Evolutionary conservation across 768 basidiomycete genomes (phyloP).

Genomic region (Termitomyces sp.): DNA sequence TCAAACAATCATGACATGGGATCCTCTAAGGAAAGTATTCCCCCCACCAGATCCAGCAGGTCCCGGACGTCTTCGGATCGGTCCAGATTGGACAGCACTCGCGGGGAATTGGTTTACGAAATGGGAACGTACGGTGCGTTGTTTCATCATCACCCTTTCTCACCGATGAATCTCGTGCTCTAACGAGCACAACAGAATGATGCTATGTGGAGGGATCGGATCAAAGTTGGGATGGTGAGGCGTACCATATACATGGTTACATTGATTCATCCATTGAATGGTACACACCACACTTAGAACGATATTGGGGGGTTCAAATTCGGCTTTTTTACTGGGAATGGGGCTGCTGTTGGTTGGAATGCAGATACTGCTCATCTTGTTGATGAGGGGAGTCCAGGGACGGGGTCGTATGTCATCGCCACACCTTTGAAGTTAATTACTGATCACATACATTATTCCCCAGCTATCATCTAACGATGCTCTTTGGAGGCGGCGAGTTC

Average conservation of each 20-base stretch:
- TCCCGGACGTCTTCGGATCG: slow-evolving; percentile 32
- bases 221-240: slow-evolving; percentile 33
- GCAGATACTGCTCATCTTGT: slow-evolving; percentile 34
- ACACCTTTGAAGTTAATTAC: background rate
- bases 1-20: slow-evolving; percentile 36
- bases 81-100: slow-evolving; percentile 35
- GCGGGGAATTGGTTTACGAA: slow-evolving; percentile 39
- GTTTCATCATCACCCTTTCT: background rate
- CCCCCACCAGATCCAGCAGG: slow-evolving; percentile 33
- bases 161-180: too few relatives aligned
- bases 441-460: too few relatives aligned
- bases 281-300: slow-evolving; percentile 18
- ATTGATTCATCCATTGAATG: background rate
- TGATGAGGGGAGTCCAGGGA: slow-evolving; percentile 32
- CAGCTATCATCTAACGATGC: slow-evolving; percentile 31
- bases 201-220: slow-evolving; percentile 29
- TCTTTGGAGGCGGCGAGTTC: slow-evolving; percentile 35
- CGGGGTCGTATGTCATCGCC: slow-evolving; percentile 23
- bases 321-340: slow-evolving; percentile 33
- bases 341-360: slow-evolving; percentile 35
- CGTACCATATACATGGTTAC: background rate
- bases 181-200: slow-evolving; percentile 25
- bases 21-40: slow-evolving; percentile 24
- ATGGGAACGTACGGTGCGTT: slow-evolving; percentile 32
- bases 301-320: slow-evolving; percentile 35